phyloP scores from a whole-genome alignment of 371 early-diverging fungal species.

The Mucor plumbeus region DNA sequence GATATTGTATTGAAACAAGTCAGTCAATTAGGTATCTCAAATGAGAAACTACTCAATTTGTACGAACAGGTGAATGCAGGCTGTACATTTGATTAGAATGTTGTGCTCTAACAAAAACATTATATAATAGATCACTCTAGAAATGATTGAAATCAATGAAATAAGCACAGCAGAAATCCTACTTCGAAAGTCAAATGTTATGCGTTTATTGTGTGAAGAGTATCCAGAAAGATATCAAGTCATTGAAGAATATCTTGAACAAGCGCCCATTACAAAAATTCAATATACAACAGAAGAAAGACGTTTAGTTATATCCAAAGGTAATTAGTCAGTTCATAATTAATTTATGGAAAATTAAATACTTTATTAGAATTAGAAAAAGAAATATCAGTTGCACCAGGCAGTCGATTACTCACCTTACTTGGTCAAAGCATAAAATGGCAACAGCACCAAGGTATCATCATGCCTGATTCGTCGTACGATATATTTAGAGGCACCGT shows the following conservation, averaged over 20 bases:
- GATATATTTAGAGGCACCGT: conserved; percentile 79
- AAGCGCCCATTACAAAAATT: conserved; percentile 55
- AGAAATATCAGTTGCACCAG: conserved; percentile 33
- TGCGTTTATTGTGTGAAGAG: conserved; percentile 73
- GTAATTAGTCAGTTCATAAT: conserved; percentile 11
- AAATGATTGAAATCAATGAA: conserved; percentile 84
- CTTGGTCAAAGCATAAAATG: conserved; percentile 86
- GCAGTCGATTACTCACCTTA: conserved; percentile 71
- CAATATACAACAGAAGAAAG: conserved; percentile 68
- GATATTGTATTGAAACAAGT: conserved; percentile 82
- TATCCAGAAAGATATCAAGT: conserved; percentile 82
- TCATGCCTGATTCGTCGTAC: conserved; percentile 67
- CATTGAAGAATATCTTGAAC: conserved; percentile 77
- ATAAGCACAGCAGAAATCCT: conserved; percentile 83
- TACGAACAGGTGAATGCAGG: conserved; percentile 81
- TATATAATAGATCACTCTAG: conserved; percentile 71
- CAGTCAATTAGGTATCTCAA: conserved; percentile 68
- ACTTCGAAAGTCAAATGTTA: conserved; percentile 86
- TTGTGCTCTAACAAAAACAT: background rate
- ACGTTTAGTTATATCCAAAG: conserved; percentile 51
- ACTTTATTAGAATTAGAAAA: conserved; percentile 23
- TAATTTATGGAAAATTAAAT: background rate
- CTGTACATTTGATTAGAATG: too few species aligned
- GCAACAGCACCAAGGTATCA: conserved; percentile 82
- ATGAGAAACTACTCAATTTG: conserved; percentile 74